Evolutionary conservation across 495 filamentous ascomycete genomes (phyloP).

Genomic region (Staphylotrichum longicolle): DNA sequence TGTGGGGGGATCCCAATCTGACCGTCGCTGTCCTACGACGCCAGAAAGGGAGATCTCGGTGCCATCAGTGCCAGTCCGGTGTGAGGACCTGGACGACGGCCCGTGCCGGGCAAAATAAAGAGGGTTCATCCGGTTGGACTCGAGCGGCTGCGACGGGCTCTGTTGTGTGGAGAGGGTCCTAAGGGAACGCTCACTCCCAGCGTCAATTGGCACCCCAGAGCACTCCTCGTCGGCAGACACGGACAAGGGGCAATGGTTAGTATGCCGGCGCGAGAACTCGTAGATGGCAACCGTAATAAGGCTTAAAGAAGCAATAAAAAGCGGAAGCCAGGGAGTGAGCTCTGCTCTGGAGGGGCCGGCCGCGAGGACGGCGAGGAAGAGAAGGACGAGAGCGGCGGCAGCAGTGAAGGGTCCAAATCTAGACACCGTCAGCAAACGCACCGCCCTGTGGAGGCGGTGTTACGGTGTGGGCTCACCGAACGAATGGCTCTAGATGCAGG

Average conservation of each 20-base stretch:
- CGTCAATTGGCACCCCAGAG: conserved; percentile 21
- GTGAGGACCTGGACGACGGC: conserved; percentile 22
- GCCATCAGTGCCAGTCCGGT: conserved; percentile 6
- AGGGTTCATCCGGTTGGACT: conserved; percentile 17
- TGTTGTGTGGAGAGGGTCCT: conserved; percentile 3
- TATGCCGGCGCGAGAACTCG: conserved; percentile 3
- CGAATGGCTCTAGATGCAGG: conserved; percentile 24
- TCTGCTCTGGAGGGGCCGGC: conserved; percentile 18
- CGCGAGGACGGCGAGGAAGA: conserved; percentile 24
- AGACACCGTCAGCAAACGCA: conserved; percentile 1
- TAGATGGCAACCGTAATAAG: conserved; percentile 24
- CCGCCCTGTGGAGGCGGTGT: too few relatives aligned
- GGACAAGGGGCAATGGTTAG: neutral
- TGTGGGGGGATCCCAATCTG: conserved; percentile 26
- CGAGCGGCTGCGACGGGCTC: neutral
- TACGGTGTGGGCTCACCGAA: conserved; percentile 14
- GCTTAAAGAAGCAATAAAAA: conserved; percentile 24
- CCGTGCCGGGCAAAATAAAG: conserved; percentile 21
- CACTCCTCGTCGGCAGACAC: conserved; percentile 4
- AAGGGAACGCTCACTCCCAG: conserved; percentile 16
- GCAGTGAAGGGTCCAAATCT: conserved; percentile 27
- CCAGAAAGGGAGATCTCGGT: conserved; percentile 28
- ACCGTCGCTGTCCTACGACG: conserved; percentile 10
- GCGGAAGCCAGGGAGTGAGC: conserved; percentile 31
- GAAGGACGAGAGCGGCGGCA: conserved; percentile 22